Percentiles rank a stretch among this genome's conserved stretches.
These are phyloP conservation scores for Carex myosuroides DNA, from an alignment of 176 grass and related monocot genomes.

Conservation along the genomic window DNA sequence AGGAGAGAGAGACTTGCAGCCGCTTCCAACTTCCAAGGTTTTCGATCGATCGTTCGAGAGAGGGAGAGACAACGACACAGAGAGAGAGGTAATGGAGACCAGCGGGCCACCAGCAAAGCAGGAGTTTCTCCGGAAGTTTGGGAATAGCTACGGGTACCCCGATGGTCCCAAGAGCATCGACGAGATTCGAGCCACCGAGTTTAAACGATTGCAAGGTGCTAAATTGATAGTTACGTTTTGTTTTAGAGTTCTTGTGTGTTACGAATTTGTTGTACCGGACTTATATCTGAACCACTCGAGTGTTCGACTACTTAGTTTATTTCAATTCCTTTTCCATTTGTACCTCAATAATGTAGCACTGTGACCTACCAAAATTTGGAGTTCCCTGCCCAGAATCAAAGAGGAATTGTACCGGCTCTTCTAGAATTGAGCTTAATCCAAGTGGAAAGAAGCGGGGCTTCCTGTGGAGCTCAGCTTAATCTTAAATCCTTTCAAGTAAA, in stretches of 20 bases:
- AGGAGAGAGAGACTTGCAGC: background rate
- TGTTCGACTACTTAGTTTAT: background rate
- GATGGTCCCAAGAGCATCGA: slow-evolving; percentile 53
- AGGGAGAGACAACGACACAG: background rate
- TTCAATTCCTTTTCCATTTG: background rate
- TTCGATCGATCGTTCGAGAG: background rate
- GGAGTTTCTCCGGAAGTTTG: slow-evolving; percentile 62
- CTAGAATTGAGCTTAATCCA: background rate
- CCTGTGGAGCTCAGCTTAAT: background rate
- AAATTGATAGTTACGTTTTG: background rate
- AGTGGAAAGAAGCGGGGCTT: background rate
- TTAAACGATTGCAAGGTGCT: slow-evolving; percentile 76
- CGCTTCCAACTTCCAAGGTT: slow-evolving; percentile 2
- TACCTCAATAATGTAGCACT: background rate
- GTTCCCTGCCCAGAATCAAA: background rate
- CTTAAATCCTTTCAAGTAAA: background rate
- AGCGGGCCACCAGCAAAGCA: slow-evolving; percentile 12
- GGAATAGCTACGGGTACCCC: slow-evolving; percentile 65
- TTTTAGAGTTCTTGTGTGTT: background rate
- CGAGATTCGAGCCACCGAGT: slow-evolving; percentile 64
- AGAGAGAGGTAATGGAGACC: slow-evolving; percentile 14
- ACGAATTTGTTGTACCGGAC: background rate
- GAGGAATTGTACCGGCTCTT: background rate
- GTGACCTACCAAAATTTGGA: background rate
- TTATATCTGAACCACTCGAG: background rate